Conservation (phyloP, 306 rosid genomes). For the Canavalia gladiata region DNA sequence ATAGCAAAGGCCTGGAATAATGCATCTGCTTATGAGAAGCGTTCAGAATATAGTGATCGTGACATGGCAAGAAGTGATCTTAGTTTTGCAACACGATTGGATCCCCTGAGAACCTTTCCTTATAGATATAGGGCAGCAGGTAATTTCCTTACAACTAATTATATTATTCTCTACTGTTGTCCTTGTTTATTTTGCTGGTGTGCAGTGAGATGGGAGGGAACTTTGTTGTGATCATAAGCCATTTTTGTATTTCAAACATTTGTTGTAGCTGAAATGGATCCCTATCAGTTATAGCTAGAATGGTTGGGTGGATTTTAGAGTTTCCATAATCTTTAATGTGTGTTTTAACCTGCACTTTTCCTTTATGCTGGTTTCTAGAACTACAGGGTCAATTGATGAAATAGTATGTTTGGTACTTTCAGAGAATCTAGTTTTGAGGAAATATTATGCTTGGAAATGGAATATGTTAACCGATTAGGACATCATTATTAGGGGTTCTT, state of each 20-base stretch:
- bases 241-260: conserved; percentile 37
- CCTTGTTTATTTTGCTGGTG: background rate
- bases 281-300: background rate
- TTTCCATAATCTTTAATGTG: background rate
- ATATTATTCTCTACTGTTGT: conserved; percentile 20
- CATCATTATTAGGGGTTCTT: background rate
- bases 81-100: conserved; percentile 75
- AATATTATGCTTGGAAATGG: background rate
- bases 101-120: conserved; percentile 91
- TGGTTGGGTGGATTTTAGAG: conserved; percentile 8
- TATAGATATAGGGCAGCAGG: conserved; percentile 98
- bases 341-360: background rate
- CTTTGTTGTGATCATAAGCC: conserved; percentile 32
- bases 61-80: conserved; percentile 96
- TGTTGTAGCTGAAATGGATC: background rate
- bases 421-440: background rate
- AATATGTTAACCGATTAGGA: background rate
- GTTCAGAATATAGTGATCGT: conserved; percentile 94
- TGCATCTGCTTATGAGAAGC: conserved; percentile 94
- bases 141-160: conserved; percentile 45
- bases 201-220: conserved; percentile 5
- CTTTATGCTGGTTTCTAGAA: conserved; percentile 6
- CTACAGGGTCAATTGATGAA: background rate
- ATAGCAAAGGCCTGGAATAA: conserved; percentile 85
- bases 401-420: background rate